Base-by-base conservation (phyloP, 2,329 filamentous ascomycete genomes). In the Nemania sp. region DNA sequence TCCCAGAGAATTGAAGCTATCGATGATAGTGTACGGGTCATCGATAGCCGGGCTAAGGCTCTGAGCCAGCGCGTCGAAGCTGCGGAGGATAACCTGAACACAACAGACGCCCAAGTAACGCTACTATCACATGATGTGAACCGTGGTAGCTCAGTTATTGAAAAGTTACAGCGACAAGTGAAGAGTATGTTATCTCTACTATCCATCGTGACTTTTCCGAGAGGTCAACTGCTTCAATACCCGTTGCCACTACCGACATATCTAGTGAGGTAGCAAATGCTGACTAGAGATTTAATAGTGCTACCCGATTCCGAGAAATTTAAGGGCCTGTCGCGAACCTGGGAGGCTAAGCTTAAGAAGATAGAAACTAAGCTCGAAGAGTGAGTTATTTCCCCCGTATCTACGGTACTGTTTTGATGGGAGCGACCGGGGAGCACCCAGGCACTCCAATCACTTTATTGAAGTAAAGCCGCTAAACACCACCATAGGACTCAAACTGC, bases 11-110 rank as follows among this genome's bases (percentile, higher is more conserved):
- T 75, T 22, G 74, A 75, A 59, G 73, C 73, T 18, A 62, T 75
- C 47, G 74, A 76, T 53, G 74, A 76, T 62, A 74, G 72, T 64
- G 66, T 72, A 20, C 72, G 74, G 65, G 70, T 74, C 47, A 72
- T 75, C 55, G 73, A 75, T 53, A 74, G 68, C 61, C 60, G 73
- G 27, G 69, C 70, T 27, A 75, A 75, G 59, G 67, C 73, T 35
- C 62, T 74, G 15, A 74, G 73, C 49, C 73, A 75, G 65, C 69
- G 73, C 15, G 43, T 75, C 11, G 73, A 75, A 47, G 73, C 72
- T 35, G 69, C 72, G n/a, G 73, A 75, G 58, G 73, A 74, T 41
- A 73, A 73, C 22, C 62, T 73, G 11, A 71, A 70, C 52, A 61
- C 65, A 26, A 62, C 70, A n/a, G 72, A 75, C 20, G 73, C 72